These are phyloP conservation scores for Pseudomassariella vexata DNA, from an alignment of 2,329 filamentous ascomycete species.

Conservation along the genomic window DNA sequence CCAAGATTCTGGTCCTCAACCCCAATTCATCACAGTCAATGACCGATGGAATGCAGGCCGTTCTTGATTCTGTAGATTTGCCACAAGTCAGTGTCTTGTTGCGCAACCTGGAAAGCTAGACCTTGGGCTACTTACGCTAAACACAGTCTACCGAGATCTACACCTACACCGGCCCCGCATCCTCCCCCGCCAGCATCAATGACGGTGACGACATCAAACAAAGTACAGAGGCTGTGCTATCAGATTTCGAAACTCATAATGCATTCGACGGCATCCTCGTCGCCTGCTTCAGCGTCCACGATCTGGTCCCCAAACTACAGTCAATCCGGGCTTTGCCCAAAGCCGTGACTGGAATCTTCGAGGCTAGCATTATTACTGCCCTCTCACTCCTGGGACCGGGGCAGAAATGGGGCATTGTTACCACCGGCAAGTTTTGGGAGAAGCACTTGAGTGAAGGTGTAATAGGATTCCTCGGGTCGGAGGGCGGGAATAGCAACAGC, in stretches of 20 bases:
- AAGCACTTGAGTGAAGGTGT: conserved; percentile 63
- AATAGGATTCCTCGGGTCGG: conserved; percentile 52
- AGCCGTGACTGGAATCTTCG: conserved; percentile 78
- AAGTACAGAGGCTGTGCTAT: conserved; percentile 58
- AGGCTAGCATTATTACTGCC: conserved; percentile 66
- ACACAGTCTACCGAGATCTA: conserved; percentile 43
- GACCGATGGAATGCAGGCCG: conserved; percentile 58
- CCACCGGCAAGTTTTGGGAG: conserved; percentile 82
- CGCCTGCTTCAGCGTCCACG: conserved; percentile 83
- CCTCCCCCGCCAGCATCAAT: conserved; percentile 71
- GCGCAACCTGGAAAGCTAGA: conserved; percentile 3
- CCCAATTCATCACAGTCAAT: conserved; percentile 71
- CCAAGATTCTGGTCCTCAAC: conserved; percentile 65
- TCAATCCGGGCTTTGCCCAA: conserved; percentile 25
- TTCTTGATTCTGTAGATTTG: conserved; percentile 37
- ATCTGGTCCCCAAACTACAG: conserved; percentile 59
- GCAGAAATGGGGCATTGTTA: conserved; percentile 77
- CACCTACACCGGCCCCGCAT: conserved; percentile 60
- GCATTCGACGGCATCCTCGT: conserved; percentile 73
- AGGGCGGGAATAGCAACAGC: conserved; percentile 23
- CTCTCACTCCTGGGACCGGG: conserved; percentile 42
- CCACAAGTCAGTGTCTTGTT: conserved; percentile 24
- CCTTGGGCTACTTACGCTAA: background rate
- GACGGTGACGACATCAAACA: conserved; percentile 60
- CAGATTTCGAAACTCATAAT: conserved; percentile 33